A percentile compares a stretch with the other conserved stretches of the same genome.
Conservation (phyloP, 106 monocot genomes). For the Allium fistulosum region DNA sequence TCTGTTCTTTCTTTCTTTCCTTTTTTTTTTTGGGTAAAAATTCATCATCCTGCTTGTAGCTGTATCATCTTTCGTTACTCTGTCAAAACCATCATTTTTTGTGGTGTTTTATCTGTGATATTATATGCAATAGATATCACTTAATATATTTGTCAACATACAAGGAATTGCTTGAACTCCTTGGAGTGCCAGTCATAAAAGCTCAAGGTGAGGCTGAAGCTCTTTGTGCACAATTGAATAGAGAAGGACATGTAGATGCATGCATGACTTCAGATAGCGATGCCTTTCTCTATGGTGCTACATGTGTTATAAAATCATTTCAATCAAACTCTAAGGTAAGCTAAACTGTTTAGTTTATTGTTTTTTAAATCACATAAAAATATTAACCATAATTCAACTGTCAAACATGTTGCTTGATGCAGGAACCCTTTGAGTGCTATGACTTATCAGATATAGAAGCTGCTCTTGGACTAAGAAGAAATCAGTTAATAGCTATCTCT, state of each 20-base stretch:
- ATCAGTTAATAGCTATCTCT: slow-evolving; percentile 76
- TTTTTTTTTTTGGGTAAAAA: no score
- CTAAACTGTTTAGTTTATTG: background rate
- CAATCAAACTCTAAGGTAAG: slow-evolving; percentile 72
- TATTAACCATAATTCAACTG: background rate
- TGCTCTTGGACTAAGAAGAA: slow-evolving; percentile 75
- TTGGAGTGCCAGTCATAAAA: slow-evolving; percentile 83
- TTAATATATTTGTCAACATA: slow-evolving; percentile 14
- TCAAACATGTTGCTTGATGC: slow-evolving; percentile 13
- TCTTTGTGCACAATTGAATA: slow-evolving; percentile 84
- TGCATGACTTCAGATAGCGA: slow-evolving; percentile 97
- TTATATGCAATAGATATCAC: no score
- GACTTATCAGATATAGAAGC: slow-evolving; percentile 79
- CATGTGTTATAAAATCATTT: slow-evolving; percentile 75
- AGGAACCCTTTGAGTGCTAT: slow-evolving; percentile 98
- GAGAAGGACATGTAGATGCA: slow-evolving; percentile 85
- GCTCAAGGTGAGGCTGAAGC: slow-evolving; percentile 87
- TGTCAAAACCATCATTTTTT: no score
- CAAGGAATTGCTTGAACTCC: slow-evolving; percentile 80
- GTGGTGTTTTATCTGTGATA: no score
- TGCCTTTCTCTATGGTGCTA: slow-evolving; percentile 94
- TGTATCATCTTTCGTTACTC: no score
- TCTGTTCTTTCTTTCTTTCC: no score
- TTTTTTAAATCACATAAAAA: background rate
- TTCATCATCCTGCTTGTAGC: no score